Percentiles rank a stretch among this genome's conserved stretches.
These are phyloP conservation scores for Eutrema yunnanense DNA, from an alignment of 345 rosid genomes.

Conservation along the genomic window DNA sequence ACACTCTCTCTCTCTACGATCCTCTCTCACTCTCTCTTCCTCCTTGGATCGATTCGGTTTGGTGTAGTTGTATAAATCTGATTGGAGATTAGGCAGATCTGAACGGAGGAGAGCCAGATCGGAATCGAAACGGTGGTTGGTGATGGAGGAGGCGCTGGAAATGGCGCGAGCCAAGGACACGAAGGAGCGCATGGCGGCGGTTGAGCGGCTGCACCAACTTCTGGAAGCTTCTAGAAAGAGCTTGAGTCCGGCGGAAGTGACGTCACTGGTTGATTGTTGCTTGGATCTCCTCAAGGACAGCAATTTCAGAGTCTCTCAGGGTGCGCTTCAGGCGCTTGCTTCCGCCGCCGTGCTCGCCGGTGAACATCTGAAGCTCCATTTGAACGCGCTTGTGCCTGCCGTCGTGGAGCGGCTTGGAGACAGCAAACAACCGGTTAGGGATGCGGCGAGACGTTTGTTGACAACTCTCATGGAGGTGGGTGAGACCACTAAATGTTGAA, in stretches of 20 bases:
- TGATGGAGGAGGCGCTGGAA: conserved; percentile 96
- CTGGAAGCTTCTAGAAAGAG: conserved; percentile 84
- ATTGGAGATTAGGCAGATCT: conserved; percentile 39
- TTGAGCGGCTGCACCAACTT: conserved; percentile 82
- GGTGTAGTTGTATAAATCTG: not conserved
- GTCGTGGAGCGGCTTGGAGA: conserved; percentile 92
- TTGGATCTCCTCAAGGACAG: conserved; percentile 95
- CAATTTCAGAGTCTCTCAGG: conserved; percentile 89
- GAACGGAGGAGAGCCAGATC: conserved; percentile 39
- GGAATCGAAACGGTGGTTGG: conserved; percentile 16
- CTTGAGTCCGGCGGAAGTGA: conserved; percentile 64
- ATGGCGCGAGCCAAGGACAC: conserved; percentile 98
- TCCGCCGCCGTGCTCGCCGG: conserved; percentile 98
- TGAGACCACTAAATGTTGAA: conserved; percentile 8
- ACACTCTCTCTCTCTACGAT: not conserved
- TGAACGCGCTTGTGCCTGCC: conserved; percentile 90
- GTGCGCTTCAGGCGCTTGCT: conserved; percentile 91
- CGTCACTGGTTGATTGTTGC: conserved; percentile 85
- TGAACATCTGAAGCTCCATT: conserved; percentile 86
- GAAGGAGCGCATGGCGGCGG: conserved; percentile 99
- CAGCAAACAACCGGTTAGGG: conserved; percentile 87
- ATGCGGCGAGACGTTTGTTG: conserved; percentile 87
- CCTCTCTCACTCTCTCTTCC: not conserved
- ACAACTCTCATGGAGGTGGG: conserved; percentile 99
- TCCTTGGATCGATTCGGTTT: conserved; percentile 7